A percentile compares a stretch with the other conserved stretches of the same genome.
Evolutionary conservation across 345 rosid genomes (phyloP).

Genomic region (Microthlaspi erraticum): DNA sequence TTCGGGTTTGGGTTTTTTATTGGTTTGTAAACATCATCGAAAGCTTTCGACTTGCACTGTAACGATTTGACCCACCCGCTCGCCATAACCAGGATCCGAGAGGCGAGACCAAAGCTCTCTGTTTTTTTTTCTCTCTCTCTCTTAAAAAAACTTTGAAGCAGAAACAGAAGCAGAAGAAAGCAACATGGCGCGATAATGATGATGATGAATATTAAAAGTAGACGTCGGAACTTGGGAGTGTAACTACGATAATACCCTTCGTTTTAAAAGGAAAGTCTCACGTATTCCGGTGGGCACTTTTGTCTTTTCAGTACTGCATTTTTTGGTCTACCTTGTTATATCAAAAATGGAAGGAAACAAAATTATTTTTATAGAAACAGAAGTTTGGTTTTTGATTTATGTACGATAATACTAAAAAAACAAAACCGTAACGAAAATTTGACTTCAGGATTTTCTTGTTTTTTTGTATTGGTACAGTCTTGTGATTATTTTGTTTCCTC

Average conservation of each 20-base stretch:
- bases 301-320: background rate
- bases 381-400: slow-evolving; percentile 10
- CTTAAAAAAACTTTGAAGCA: slow-evolving; percentile 30
- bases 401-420: slow-evolving; percentile 7
- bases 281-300: background rate
- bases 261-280: background rate
- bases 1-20: slow-evolving; percentile 36
- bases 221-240: slow-evolving; percentile 15
- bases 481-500: background rate
- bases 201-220: slow-evolving; percentile 33
- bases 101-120: slow-evolving; percentile 22
- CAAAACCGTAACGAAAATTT: slow-evolving; percentile 14
- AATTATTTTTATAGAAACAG: background rate
- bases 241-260: slow-evolving; percentile 5
- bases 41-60: slow-evolving; percentile 93
- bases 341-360: background rate
- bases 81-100: slow-evolving; percentile 60
- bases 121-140: slow-evolving; percentile 32
- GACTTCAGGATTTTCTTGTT: slow-evolving; percentile 8
- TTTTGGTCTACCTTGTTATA: background rate
- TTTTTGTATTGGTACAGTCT: slow-evolving; percentile 12
- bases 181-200: slow-evolving; percentile 46
- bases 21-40: slow-evolving; percentile 79
- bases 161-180: slow-evolving; percentile 34
- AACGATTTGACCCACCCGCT: slow-evolving; percentile 86